A percentile compares a stretch with the other conserved stretches of the same genome.
Evolutionary conservation across 2,329 filamentous ascomycete genomes (phyloP).

Genomic region (Fusarium dimerum): DNA sequence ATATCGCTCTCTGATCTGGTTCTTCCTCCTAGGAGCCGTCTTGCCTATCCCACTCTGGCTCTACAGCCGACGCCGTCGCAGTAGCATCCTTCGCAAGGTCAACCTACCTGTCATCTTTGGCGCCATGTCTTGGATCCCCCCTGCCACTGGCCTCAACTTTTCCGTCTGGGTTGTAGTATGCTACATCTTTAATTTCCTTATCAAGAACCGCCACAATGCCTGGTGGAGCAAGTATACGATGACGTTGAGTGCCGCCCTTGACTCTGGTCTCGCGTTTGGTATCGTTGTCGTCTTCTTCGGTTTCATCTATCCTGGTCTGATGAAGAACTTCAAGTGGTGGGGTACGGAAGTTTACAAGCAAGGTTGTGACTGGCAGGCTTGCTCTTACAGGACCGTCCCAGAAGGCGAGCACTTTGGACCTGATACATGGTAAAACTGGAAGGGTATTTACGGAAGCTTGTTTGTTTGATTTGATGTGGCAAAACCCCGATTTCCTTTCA

Average conservation of each 20-base stretch:
- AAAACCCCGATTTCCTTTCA: not conserved
- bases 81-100: conserved; percentile 70
- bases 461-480: too few relatives aligned
- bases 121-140: conserved; percentile 82
- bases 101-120: conserved; percentile 84
- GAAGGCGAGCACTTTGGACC: conserved; percentile 69
- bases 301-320: conserved; percentile 78
- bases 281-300: conserved; percentile 85
- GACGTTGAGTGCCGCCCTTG: conserved; percentile 80
- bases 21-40: conserved; percentile 75
- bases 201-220: conserved; percentile 66
- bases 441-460: not conserved
- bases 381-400: conserved; percentile 65
- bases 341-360: conserved; percentile 83
- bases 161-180: conserved; percentile 84
- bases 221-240: conserved; percentile 96
- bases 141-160: conserved; percentile 84
- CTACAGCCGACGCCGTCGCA: conserved; percentile 60
- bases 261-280: conserved; percentile 79
- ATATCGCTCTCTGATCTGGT: conserved; percentile 78
- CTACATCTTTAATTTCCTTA: conserved; percentile 78
- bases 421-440: conserved; percentile 50
- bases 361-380: conserved; percentile 84
- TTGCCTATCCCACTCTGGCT: conserved; percentile 75
- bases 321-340: conserved; percentile 79